Percentiles rank a stretch among this genome's conserved stretches.
Evolutionary conservation across 2,329 filamentous ascomycete species (phyloP).

Genomic region (Penicillium olsonii): DNA sequence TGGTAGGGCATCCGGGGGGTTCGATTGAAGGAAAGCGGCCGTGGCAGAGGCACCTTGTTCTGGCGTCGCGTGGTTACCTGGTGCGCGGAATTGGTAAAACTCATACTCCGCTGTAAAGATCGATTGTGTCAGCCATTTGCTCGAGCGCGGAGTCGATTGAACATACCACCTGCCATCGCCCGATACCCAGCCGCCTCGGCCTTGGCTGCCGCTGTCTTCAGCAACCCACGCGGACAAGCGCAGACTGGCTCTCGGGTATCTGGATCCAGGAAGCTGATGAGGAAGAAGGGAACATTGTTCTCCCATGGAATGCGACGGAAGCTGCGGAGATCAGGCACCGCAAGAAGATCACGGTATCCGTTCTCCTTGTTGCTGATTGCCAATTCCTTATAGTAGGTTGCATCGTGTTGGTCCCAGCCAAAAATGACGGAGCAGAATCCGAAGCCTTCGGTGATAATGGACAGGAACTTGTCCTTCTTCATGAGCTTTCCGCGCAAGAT

Average conservation of each 20-base stretch:
- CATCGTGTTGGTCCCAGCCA: conserved; percentile 96
- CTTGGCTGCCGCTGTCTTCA: conserved; percentile 69
- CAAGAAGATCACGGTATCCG: conserved; percentile 82
- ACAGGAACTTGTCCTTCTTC: conserved; percentile 90
- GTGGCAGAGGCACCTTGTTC: conserved; percentile 68
- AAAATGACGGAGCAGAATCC: conserved; percentile 95
- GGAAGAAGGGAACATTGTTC: conserved; percentile 79
- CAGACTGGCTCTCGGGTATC: conserved; percentile 71
- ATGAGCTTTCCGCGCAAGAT: conserved; percentile 86
- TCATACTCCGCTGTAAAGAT: conserved; percentile 76
- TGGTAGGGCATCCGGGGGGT: conserved; percentile 72
- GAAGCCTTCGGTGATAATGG: conserved; percentile 76
- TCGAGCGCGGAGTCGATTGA: neutral
- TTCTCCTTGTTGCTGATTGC: conserved; percentile 87
- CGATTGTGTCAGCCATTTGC: conserved; percentile 10
- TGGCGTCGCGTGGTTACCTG: conserved; percentile 49
- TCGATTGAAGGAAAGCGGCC: conserved; percentile 71
- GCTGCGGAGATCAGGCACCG: conserved; percentile 73
- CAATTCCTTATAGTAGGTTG: conserved; percentile 83
- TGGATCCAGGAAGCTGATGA: conserved; percentile 81
- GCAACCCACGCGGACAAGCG: conserved; percentile 75
- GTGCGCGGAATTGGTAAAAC: conserved; percentile 86
- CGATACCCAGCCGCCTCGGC: conserved; percentile 68
- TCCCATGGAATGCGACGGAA: conserved; percentile 92
- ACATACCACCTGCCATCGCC: conserved; percentile 85